Evolutionary conservation across 2,329 filamentous ascomycete species (phyloP).

Genomic region (Colletotrichum cordylinicola): DNA sequence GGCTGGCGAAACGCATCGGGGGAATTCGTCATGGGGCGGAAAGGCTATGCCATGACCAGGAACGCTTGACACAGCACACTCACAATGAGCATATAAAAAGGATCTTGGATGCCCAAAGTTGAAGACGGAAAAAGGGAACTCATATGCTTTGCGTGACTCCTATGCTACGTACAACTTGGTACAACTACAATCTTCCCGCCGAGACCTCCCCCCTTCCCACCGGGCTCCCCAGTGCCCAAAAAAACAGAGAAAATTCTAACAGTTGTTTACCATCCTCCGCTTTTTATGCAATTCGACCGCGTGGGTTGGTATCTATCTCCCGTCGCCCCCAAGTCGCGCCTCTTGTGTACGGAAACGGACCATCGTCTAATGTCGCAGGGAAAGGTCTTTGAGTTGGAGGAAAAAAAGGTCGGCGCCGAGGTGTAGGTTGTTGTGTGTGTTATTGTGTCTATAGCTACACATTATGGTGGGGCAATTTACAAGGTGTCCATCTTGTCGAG

Average conservation of each 20-base stretch:
- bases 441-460: constrained; percentile 11
- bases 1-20: neutral
- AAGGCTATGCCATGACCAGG: neutral
- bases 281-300: constrained; percentile 18
- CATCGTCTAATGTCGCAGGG: neutral
- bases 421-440: neutral
- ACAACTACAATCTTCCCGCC: constrained; percentile 24
- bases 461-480: constrained; percentile 44
- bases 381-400: neutral
- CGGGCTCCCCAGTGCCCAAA: constrained; percentile 17
- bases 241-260: constrained; percentile 20
- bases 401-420: neutral
- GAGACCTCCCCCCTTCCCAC: neutral
- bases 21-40: neutral
- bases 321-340: neutral
- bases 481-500: constrained; percentile 91
- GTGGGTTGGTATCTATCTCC: constrained; percentile 14
- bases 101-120: neutral
- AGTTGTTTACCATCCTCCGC: neutral
- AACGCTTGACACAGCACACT: neutral
- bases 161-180: constrained; percentile 25
- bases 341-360: neutral
- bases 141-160: constrained; percentile 26
- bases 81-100: neutral
- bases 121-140: constrained; percentile 17